Percentiles rank a stretch among this genome's conserved stretches.
phyloP scores from a whole-genome alignment of 352 stramenopile genomes.

The Saprolegnia parasitica region DNA sequence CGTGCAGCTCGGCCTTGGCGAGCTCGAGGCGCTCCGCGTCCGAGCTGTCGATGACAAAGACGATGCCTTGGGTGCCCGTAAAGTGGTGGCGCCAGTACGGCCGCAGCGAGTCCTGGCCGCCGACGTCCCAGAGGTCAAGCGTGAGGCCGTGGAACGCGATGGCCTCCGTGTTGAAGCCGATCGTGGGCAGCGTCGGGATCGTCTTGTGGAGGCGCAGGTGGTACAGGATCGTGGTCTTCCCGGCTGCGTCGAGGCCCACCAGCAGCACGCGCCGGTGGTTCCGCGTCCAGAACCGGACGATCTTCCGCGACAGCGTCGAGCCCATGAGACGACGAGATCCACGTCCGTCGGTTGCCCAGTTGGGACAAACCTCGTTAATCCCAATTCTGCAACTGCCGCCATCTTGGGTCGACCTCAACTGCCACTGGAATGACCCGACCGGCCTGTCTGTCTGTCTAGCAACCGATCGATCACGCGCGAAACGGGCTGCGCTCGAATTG shows the following conservation, averaged over 20 bases:
- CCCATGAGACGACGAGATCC: too few species aligned
- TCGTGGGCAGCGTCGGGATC: conserved; percentile 72
- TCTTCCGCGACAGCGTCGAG: conserved; percentile 57
- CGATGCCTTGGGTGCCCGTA: conserved; percentile 76
- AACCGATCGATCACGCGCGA: too few species aligned
- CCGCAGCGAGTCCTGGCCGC: conserved; percentile 67
- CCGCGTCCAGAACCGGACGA: conserved; percentile 67
- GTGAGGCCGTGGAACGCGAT: conserved; percentile 67
- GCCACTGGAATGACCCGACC: too few species aligned
- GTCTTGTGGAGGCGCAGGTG: conserved; percentile 66
- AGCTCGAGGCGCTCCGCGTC: conserved; percentile 60
- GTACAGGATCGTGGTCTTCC: conserved; percentile 82
- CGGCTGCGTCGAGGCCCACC: conserved; percentile 64
- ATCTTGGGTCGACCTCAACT: too few species aligned
- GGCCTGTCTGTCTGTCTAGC: too few species aligned
- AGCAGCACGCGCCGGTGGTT: conserved; percentile 73
- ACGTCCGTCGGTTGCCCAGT: too few species aligned
- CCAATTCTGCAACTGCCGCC: background rate
- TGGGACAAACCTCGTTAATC: background rate
- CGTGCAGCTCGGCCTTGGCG: conserved; percentile 63
- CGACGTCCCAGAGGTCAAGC: conserved; percentile 81
- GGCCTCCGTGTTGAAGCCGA: conserved; percentile 81
- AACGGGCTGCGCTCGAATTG: too few species aligned
- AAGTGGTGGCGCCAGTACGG: conserved; percentile 84
- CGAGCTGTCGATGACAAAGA: conserved; percentile 81